These are phyloP conservation scores for Hymenoscyphus linearis DNA, from an alignment of 2,329 filamentous ascomycete genomes.

Conservation along the genomic window DNA sequence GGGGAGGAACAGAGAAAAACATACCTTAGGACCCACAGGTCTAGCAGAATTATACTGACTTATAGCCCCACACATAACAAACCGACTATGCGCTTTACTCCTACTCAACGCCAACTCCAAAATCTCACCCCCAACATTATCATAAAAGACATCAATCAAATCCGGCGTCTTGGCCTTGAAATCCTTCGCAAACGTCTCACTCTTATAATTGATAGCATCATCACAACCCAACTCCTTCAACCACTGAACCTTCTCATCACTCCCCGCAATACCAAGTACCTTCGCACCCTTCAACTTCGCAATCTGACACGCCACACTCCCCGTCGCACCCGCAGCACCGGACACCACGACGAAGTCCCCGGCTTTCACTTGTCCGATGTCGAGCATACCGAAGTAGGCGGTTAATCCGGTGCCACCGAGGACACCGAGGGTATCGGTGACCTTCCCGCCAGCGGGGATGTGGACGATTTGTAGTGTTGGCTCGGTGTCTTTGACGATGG, in stretches of 20 bases:
- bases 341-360: slow-evolving; percentile 74
- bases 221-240: slow-evolving; percentile 63
- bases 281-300: slow-evolving; percentile 64
- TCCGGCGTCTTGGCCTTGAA: slow-evolving; percentile 55
- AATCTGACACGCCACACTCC: slow-evolving; percentile 71
- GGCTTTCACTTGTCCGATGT: slow-evolving; percentile 60
- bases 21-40: slow-evolving; percentile 49
- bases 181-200: slow-evolving; percentile 51
- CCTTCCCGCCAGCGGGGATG: slow-evolving; percentile 38
- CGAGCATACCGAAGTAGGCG: slow-evolving; percentile 68
- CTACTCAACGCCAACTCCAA: slow-evolving; percentile 59
- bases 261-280: slow-evolving; percentile 60
- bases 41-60: slow-evolving; percentile 60
- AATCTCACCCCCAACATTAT: slow-evolving; percentile 70
- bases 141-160: slow-evolving; percentile 66
- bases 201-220: slow-evolving; percentile 65
- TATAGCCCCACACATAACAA: slow-evolving; percentile 68
- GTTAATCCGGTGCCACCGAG: slow-evolving; percentile 66
- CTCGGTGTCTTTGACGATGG: slow-evolving; percentile 49
- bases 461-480: slow-evolving; percentile 34
- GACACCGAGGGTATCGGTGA: slow-evolving; percentile 57
- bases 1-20: not conserved
- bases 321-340: slow-evolving; percentile 73
- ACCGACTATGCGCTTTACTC: slow-evolving; percentile 58
- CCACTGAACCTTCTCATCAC: slow-evolving; percentile 62